Evolutionary conservation across 2,329 filamentous ascomycete species (phyloP).

Genomic region (Aspergillus fumigatus): DNA sequence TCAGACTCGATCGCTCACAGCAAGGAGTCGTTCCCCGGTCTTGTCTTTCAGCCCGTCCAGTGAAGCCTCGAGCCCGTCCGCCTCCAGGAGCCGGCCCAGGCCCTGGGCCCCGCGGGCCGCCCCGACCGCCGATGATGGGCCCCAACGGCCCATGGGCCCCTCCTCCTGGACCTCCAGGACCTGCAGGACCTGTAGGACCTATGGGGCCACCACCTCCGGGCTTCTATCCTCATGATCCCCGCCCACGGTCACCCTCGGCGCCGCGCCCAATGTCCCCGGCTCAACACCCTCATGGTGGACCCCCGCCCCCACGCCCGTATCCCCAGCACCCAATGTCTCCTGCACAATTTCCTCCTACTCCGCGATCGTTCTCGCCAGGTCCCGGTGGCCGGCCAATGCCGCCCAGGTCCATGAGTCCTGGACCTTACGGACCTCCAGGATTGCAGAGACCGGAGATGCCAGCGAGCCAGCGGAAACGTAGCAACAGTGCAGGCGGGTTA

Average conservation of each 20-base stretch:
- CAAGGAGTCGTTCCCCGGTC: slow-evolving; percentile 93
- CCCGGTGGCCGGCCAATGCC: slow-evolving; percentile 19
- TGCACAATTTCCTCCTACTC: slow-evolving; percentile 33
- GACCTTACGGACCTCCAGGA: slow-evolving; percentile 39
- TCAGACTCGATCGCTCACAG: slow-evolving; percentile 80
- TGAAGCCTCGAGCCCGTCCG: slow-evolving; percentile 68
- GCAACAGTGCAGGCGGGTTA: slow-evolving; percentile 41
- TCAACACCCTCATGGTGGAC: slow-evolving; percentile 20
- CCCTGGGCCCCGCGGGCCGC: slow-evolving; percentile 31
- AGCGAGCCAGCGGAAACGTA: slow-evolving; percentile 35
- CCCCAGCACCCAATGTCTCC: slow-evolving; percentile 29
- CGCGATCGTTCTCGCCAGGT: slow-evolving; percentile 32
- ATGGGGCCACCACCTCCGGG: slow-evolving; percentile 26
- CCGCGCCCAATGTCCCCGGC: slow-evolving; percentile 27
- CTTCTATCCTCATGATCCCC: slow-evolving; percentile 29
- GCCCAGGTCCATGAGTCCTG: slow-evolving; percentile 38
- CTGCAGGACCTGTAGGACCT: slow-evolving; percentile 22
- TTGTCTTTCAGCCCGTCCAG: slow-evolving; percentile 84
- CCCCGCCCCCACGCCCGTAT: slow-evolving; percentile 23
- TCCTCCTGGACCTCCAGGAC: slow-evolving; percentile 8
- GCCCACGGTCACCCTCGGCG: slow-evolving; percentile 11
- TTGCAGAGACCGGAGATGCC: slow-evolving; percentile 39
- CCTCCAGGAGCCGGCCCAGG: slow-evolving; percentile 28
- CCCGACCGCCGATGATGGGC: slow-evolving; percentile 21
- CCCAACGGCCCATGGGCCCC: slow-evolving; percentile 24